These are phyloP conservation scores for Fusarium palustre DNA, from an alignment of 2,329 filamentous ascomycete genomes.

Conservation along the genomic window DNA sequence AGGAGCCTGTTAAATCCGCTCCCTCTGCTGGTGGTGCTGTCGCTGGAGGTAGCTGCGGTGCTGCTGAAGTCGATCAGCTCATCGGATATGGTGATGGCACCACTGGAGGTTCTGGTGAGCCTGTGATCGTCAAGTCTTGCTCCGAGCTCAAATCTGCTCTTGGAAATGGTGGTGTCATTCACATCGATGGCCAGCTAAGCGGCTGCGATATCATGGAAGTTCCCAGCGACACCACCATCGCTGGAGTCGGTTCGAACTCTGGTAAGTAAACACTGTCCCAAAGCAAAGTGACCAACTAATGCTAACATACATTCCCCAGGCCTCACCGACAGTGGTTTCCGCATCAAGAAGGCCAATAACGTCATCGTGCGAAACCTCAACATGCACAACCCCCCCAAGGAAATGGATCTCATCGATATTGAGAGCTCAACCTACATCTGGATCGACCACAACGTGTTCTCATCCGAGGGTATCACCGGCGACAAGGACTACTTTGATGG, in stretches of 20 bases:
- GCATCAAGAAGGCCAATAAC: slow-evolving; percentile 59
- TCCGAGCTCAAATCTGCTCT: slow-evolving; percentile 55
- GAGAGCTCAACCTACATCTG: slow-evolving; percentile 62
- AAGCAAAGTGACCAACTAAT: not conserved
- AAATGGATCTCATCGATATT: slow-evolving; percentile 60
- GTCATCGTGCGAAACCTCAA: slow-evolving; percentile 65
- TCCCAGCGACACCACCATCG: slow-evolving; percentile 61
- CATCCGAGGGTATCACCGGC: slow-evolving; percentile 60
- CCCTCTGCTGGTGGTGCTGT: slow-evolving; percentile 10
- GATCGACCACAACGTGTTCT: slow-evolving; percentile 70
- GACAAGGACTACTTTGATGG: slow-evolving; percentile 72
- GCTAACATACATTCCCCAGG: slow-evolving; percentile 23
- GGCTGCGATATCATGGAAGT: slow-evolving; percentile 57
- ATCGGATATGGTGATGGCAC: slow-evolving; percentile 53
- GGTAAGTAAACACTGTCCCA: slow-evolving; percentile 17
- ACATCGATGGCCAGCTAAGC: slow-evolving; percentile 57
- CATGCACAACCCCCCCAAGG: slow-evolving; percentile 57
- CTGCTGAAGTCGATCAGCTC: slow-evolving; percentile 35
- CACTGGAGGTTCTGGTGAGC: slow-evolving; percentile 59
- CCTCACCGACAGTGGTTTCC: slow-evolving; percentile 56
- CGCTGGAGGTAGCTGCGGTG: slow-evolving; percentile 33
- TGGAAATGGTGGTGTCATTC: slow-evolving; percentile 56
- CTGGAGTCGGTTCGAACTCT: slow-evolving; percentile 59
- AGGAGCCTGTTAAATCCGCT: not conserved
- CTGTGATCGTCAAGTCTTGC: slow-evolving; percentile 60